Evolutionary conservation across 176 grass and related monocot species (phyloP).

Genomic region (Triticum monococcum): DNA sequence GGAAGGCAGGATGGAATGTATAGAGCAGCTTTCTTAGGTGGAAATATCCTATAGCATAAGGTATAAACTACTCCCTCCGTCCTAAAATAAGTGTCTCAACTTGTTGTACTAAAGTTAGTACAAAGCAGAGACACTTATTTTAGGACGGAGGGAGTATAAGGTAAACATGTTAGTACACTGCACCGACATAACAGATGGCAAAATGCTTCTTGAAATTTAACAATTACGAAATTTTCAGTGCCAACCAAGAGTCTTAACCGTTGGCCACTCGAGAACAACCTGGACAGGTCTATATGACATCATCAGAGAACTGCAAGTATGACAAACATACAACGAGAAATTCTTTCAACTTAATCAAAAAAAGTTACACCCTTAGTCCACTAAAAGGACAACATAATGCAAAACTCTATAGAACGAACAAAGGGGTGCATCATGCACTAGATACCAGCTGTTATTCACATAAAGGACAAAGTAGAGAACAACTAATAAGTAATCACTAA

Average conservation of each 20-base stretch:
- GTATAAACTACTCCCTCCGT: too few relatives aligned
- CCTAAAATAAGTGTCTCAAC: too few relatives aligned
- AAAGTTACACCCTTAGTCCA: neutral
- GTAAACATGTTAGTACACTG: neutral
- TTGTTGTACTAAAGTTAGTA: too few relatives aligned
- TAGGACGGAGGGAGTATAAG: neutral
- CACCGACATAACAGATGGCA: slow-evolving; percentile 11
- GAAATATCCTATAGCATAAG: neutral
- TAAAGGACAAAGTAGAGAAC: neutral
- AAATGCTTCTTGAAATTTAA: slow-evolving; percentile 2
- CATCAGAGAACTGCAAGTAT: neutral
- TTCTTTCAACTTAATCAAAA: neutral
- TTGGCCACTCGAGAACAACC: neutral
- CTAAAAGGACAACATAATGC: neutral
- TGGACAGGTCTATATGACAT: neutral
- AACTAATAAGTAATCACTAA: neutral
- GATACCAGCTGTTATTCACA: neutral
- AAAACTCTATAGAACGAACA: neutral
- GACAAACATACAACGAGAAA: neutral
- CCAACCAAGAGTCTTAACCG: neutral
- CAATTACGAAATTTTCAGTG: neutral
- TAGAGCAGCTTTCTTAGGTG: neutral
- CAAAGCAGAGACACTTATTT: too few relatives aligned
- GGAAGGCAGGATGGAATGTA: neutral
- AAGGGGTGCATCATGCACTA: neutral